Conservation (phyloP, 148 eudicot genomes). For the Pouteria glomerata region DNA sequence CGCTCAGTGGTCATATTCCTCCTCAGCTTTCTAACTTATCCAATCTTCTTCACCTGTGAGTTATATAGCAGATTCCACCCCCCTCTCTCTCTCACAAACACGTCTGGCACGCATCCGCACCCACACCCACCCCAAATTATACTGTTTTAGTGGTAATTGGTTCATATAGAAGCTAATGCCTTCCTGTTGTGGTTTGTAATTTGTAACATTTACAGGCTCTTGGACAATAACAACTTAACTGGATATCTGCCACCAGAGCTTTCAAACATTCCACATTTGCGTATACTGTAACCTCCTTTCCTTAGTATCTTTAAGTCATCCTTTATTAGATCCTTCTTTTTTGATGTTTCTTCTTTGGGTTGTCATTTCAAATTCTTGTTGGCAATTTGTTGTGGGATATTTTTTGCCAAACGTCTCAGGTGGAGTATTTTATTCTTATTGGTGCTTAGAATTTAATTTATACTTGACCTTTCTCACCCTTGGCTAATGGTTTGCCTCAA, state of each 20-base stretch:
- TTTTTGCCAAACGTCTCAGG: not conserved
- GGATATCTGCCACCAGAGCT: slow-evolving; percentile 73
- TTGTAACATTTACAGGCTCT: slow-evolving; percentile 42
- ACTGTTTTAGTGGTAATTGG: not conserved
- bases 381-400: not conserved
- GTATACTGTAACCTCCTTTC: slow-evolving; percentile 53
- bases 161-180: not conserved
- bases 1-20: slow-evolving; percentile 83
- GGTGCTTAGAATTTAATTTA: not conserved
- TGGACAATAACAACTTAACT: slow-evolving; percentile 78
- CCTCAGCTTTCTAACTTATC: slow-evolving; percentile 55
- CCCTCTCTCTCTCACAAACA: not conserved
- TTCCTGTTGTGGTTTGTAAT: slow-evolving; percentile 1
- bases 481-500: not conserved
- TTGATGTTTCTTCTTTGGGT: not conserved
- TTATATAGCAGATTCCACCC: slow-evolving; percentile 10
- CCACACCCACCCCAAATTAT: not conserved
- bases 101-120: too few species aligned
- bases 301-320: not conserved
- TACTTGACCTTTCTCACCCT: not conserved
- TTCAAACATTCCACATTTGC: slow-evolving; percentile 37
- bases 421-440: not conserved
- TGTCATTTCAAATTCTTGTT: not conserved
- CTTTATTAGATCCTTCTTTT: not conserved
- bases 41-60: slow-evolving; percentile 73